A percentile compares a stretch with the other conserved stretches of the same genome.
Conservation (phyloP, 2,329 filamentous ascomycete genomes). For the Phyllosticta paracitricarpa region DNA sequence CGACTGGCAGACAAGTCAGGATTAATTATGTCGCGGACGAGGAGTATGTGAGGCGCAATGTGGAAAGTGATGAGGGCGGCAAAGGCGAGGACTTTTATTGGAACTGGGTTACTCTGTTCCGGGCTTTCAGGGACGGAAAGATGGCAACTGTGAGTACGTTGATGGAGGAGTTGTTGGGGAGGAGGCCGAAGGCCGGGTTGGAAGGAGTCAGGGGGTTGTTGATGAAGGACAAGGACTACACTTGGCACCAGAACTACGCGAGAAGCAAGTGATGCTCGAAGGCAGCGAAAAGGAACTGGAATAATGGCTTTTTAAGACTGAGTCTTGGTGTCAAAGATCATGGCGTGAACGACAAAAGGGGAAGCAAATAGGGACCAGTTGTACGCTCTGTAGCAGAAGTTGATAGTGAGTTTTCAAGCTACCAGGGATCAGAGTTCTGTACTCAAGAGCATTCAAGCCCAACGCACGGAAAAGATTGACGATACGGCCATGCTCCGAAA, state of each 20-base stretch:
- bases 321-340: no score
- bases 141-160: constrained; percentile 14
- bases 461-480: no score
- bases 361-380: no score
- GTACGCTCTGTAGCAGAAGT: no score
- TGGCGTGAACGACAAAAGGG: no score
- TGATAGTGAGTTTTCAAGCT: no score
- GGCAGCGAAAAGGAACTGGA: no score
- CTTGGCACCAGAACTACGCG: constrained; percentile 37
- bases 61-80: constrained; percentile 15
- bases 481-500: no score
- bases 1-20: constrained; percentile 22
- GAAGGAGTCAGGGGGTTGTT: constrained; percentile 9
- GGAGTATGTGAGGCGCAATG: constrained; percentile 23
- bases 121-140: constrained; percentile 15
- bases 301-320: no score
- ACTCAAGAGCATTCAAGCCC: no score
- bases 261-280: neutral
- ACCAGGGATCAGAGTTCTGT: no score
- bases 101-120: constrained; percentile 20
- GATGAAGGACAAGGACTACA: constrained; percentile 26
- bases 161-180: constrained; percentile 16
- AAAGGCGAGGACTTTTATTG: constrained; percentile 28
- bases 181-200: constrained; percentile 16
- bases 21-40: constrained; percentile 26